Conservation (phyloP, 805 yeast species). For the Barnettozyma californica region DNA sequence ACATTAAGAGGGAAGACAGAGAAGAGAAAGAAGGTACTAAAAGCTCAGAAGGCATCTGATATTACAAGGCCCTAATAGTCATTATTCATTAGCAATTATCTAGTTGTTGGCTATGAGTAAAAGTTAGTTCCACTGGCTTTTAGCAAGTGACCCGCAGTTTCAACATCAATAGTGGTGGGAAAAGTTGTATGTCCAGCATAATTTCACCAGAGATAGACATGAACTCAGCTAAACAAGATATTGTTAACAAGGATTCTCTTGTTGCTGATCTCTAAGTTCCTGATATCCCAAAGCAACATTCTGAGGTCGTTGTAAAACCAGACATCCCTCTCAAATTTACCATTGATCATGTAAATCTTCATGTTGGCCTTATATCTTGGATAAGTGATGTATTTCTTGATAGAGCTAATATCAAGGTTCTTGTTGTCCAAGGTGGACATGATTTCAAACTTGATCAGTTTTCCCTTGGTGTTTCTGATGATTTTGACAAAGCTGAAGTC, state of each 20-base stretch:
- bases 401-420: slow-evolving; percentile 20
- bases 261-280: slow-evolving; percentile 14
- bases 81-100: slow-evolving; percentile 6
- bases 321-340: slow-evolving; percentile 21
- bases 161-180: neutral
- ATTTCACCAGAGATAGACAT: neutral
- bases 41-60: slow-evolving; percentile 1
- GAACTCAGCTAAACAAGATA: slow-evolving; percentile 8
- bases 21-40: slow-evolving; percentile 2
- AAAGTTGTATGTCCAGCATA: neutral
- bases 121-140: neutral
- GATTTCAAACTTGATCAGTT: slow-evolving; percentile 34
- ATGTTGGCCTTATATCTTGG: slow-evolving; percentile 41
- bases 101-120: neutral
- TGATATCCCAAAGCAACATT: slow-evolving; percentile 26
- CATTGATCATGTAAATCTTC: slow-evolving; percentile 32
- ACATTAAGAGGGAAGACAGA: slow-evolving; percentile 12
- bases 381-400: slow-evolving; percentile 35
- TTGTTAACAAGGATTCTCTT: slow-evolving; percentile 24
- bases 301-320: slow-evolving; percentile 27
- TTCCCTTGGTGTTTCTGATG: slow-evolving; percentile 35
- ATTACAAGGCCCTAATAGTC: neutral
- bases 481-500: slow-evolving; percentile 33
- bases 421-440: slow-evolving; percentile 13
- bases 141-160: neutral